Percentiles rank a stretch among this genome's conserved stretches.
These are phyloP conservation scores for Metroxylon sagu DNA, from an alignment of 176 grass and related monocot genomes.

Conservation along the genomic window DNA sequence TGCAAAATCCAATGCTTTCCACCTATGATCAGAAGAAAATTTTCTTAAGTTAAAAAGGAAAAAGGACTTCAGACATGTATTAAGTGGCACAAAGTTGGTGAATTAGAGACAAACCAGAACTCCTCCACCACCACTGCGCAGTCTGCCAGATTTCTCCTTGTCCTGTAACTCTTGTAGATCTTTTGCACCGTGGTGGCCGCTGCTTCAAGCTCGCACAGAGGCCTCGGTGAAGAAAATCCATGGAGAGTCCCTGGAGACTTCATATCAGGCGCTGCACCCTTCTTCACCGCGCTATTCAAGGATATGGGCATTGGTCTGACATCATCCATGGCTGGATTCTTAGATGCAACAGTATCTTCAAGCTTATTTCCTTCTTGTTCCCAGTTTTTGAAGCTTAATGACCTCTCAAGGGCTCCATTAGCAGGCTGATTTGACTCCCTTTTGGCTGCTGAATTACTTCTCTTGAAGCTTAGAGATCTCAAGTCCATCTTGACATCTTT, in stretches of 20 bases:
- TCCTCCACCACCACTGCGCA: background rate
- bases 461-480: no score
- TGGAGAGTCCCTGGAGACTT: slow-evolving; percentile 4
- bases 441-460: background rate
- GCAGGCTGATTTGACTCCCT: slow-evolving; percentile 27
- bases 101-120: no score
- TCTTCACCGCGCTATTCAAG: slow-evolving; percentile 1
- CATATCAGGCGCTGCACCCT: slow-evolving; percentile 11
- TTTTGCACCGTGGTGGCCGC: background rate
- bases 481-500: no score
- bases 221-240: slow-evolving; percentile 13
- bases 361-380: slow-evolving; percentile 5
- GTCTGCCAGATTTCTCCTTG: slow-evolving; percentile 2
- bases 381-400: slow-evolving; percentile 93
- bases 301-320: no score
- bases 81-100: no score
- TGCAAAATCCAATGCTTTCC: slow-evolving; percentile 71
- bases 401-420: slow-evolving; percentile 31
- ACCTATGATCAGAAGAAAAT: slow-evolving; percentile 22
- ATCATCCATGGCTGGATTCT: background rate
- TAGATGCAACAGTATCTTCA: background rate
- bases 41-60: no score
- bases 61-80: no score
- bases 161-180: slow-evolving; percentile 1
- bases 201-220: background rate